Evolutionary conservation across 2,329 filamentous ascomycete species (phyloP), one percentile per base, ranked within the genome.

Genomic region (Hypoxylon sp.): DNA sequence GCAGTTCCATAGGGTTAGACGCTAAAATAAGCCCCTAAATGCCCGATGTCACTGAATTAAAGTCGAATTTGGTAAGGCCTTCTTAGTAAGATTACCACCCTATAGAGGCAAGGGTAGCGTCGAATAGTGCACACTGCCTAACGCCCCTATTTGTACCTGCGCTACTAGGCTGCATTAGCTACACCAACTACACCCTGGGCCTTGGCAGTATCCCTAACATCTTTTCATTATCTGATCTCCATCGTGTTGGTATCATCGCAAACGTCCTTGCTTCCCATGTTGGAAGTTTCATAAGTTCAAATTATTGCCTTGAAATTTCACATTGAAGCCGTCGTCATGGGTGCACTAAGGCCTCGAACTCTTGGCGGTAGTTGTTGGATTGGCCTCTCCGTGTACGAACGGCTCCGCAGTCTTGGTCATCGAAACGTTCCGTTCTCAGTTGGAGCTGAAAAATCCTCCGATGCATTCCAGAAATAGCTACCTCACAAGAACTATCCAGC

Each of bases 11-110:
- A 14, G 46, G 54, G 22, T 42, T 35, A 26, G 37, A 51, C 52
- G 31, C 52, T 42, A 39, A 48, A 60, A 57, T 24, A 33, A 55
- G 46, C 51, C 55, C 50, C 63, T 60, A 57, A 65, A 47, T 55
- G 42, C 56, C 56, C 67, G 55, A 67, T 70, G 67, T 67, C 29
- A 70, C 67, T 42, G 57, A 58, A 52, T 60, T 17, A 37, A 47
- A 39, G n/a, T 14, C 51, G n/a, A 57, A 68, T 63, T 46, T 29
- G 54, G 33, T 54, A 65, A 65, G 53, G 31, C 33, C 19, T 48
- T 61, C 51, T 48, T 61, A 46, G 39, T 68, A 44, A 62, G 22
- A 51, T 65, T 58, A 33, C n/a, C 33, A 39, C 35, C 48, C 33
- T 35, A 47, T 29, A 22, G 3, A 29, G n/a, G 22, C 50, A 55